Base-by-base conservation (phyloP, 768 basidiomycete species). In the Gymnopilus dilepis region DNA sequence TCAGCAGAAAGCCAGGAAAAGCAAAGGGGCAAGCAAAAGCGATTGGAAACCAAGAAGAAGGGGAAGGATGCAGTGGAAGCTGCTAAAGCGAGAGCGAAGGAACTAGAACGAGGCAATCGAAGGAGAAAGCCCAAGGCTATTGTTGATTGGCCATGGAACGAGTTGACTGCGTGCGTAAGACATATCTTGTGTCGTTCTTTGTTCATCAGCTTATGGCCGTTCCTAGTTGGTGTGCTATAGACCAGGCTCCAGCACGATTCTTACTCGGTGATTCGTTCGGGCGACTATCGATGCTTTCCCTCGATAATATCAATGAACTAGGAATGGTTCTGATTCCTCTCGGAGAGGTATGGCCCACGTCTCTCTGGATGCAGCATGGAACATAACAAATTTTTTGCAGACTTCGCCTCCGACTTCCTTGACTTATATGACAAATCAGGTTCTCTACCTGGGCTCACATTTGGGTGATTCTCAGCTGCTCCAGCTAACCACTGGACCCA, bases 371-470 rank as follows among this genome's bases (percentile, higher is more conserved):
- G 12, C 26, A 22, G 12, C 38, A 21, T 21, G 19, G 4, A 9
- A 1, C 37, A 19, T 43, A 59, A 2, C 15, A 62, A 1, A 55
- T 41, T 59, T 56, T 45, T 28, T 26, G 12, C 19, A 94, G 92
- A 83, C 84, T 30, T 91, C 94, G 1, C 80, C 92, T 9, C 78
- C 93, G 0, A 90, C 81, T 9, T 82, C 86, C 11, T 69, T 97
- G 61, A 86, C 90, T 0, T 89, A 94, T 66, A 80, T 97, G 12
- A 80, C 86, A 5, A 82, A 85, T 48, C 88, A 92, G 71, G 74
- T 84, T 8, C 63, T 95, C 7, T 97, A 88, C 68, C 77, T 95
- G 21, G 92, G 94, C 17, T 95, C 94, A 6, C 90, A 94, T 65
- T 78, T 84, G 15, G 93, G 92, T 17, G 88, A 95, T 70, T 90